Evolutionary conservation across 257 asterid species (phyloP).

Genomic region (Catharanthus roseus): DNA sequence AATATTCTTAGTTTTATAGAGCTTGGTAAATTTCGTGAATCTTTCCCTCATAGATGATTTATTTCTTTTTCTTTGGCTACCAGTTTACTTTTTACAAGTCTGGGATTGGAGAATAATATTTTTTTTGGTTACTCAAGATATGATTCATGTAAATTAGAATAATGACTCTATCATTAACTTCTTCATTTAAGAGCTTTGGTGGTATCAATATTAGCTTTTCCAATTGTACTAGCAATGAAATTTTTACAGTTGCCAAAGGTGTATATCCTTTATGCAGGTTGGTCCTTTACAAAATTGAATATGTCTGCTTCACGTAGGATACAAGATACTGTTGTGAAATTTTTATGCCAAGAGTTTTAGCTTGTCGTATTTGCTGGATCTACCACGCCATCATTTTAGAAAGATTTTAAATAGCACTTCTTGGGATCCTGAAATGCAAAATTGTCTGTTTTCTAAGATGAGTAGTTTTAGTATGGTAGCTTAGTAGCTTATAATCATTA

Average conservation of each 20-base stretch:
- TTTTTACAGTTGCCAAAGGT: slow-evolving; percentile 70
- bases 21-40: not conserved
- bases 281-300: slow-evolving; percentile 3
- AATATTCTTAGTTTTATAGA: no score
- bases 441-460: not conserved
- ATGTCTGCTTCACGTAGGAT: not conserved
- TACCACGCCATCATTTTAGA: not conserved
- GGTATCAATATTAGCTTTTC: slow-evolving; percentile 73
- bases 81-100: not conserved
- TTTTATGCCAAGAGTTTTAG: not conserved
- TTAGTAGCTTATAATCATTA: no score
- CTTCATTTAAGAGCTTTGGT: slow-evolving; percentile 60
- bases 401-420: not conserved
- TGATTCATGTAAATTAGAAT: not conserved
- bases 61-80: not conserved
- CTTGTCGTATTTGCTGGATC: not conserved
- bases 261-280: slow-evolving; percentile 72
- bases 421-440: not conserved
- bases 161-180: not conserved
- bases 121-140: not conserved
- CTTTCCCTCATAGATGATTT: not conserved
- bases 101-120: not conserved
- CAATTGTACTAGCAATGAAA: slow-evolving; percentile 49
- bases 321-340: no score
- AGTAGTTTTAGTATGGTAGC: no score